Conservation (phyloP, 306 rosid species). For the Sphenostylis stenocarpa region DNA sequence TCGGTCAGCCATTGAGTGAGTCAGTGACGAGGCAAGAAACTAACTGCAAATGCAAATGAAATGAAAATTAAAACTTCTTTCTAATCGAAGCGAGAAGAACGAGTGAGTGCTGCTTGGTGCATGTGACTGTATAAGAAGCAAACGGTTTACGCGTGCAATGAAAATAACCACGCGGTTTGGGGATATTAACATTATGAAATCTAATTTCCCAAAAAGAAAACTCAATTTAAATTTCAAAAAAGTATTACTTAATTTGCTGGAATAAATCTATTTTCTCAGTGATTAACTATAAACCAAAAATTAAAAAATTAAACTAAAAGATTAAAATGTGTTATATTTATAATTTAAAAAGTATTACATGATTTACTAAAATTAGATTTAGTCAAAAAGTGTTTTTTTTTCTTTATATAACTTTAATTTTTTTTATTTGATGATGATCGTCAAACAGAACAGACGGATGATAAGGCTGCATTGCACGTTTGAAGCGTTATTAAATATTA, state of each 20-base stretch:
- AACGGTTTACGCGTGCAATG: background rate
- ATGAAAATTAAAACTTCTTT: background rate
- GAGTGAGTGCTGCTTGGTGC: background rate
- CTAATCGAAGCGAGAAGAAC: background rate
- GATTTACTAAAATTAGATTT: background rate
- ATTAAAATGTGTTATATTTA: background rate
- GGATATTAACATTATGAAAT: background rate
- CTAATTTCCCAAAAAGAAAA: background rate
- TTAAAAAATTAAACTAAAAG: too few species aligned
- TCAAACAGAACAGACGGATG: background rate
- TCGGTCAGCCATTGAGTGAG: conserved; percentile 65
- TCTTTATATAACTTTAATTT: too few species aligned
- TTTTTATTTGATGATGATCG: background rate
- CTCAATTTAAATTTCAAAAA: background rate
- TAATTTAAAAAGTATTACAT: background rate
- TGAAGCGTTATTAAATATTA: background rate
- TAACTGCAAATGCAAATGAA: background rate
- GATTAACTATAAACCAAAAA: too few species aligned
- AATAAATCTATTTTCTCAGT: too few species aligned
- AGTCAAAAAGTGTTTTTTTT: background rate
- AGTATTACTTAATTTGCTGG: background rate
- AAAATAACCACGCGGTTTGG: background rate
- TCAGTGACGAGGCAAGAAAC: background rate
- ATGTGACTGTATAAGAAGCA: background rate
- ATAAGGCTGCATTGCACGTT: background rate